Evolutionary conservation across 2,329 filamentous ascomycete genomes (phyloP), one percentile per base, ranked within the genome.

Genomic region (Fusarium zealandicum): DNA sequence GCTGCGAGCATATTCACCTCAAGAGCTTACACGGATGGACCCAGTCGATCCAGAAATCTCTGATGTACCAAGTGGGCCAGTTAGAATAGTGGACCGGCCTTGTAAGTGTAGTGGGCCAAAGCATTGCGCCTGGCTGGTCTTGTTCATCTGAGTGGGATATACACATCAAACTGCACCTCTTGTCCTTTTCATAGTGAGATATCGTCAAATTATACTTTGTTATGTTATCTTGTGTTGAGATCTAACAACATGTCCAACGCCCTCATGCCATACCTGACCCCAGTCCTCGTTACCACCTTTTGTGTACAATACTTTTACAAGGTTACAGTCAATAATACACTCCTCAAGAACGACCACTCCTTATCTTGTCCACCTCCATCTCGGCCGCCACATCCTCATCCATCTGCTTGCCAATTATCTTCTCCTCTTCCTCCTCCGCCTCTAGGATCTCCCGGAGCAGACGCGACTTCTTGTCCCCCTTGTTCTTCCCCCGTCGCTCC

Each of bases 401-500:
- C 47, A 74, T 65, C 57, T 75, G 68, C 41, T 56, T 59, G 22
- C 66, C 69, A 33, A 73, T 66, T 39, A 66, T 59, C 9, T 50
- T 51, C 45, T 74, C 70, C 41, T 69, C 72, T 17, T 64, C 63
- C 20, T 67, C 65, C 31, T 77, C 73, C 2, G 69, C 71, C 33
- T 73, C 67, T 16, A 73, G 61, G 31, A 78, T 54, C 65, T 81
- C 74, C 49, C 74, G 64, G 53, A 81, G 36, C 27, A 80, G 45
- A 13, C 78, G 75, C 22, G 71, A 69, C 43, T 73, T 65, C 63
- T 66, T 72, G 57, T 63, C 69, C 65, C 73, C 69, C 69, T 76
- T 56, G 47, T 74, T 72, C 71, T 78, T 82, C 7, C 73, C 74
- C 54, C 76, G 69, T 54, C 77, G 69, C 58, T 73, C 71, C 6